phyloP scores from a whole-genome alignment of 2,329 filamentous ascomycete genomes.

The Daldinia sp. region DNA sequence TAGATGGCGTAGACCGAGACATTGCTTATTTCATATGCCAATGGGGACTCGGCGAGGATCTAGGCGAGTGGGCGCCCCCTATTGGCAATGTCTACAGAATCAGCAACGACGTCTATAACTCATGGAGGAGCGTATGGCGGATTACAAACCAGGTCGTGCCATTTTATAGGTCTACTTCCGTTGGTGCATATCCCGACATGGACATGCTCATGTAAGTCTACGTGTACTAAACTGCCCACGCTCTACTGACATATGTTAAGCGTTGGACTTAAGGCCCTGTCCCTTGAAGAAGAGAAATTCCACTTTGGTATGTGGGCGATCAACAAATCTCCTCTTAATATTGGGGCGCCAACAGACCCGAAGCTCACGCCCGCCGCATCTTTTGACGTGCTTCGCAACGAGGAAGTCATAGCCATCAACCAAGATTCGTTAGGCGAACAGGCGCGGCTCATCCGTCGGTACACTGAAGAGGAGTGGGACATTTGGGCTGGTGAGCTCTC shows the following conservation, averaged over 20 bases:
- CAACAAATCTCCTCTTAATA: constrained; percentile 63
- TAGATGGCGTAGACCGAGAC: constrained; percentile 56
- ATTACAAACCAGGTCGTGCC: constrained; percentile 65
- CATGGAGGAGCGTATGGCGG: constrained; percentile 64
- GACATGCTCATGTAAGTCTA: constrained; percentile 63
- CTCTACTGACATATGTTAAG: constrained; percentile 43
- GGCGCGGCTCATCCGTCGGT: constrained; percentile 62
- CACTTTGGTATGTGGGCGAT: constrained; percentile 67
- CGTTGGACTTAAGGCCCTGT: constrained; percentile 61
- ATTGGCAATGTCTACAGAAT: constrained; percentile 64
- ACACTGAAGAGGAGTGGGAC: constrained; percentile 63
- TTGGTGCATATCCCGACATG: constrained; percentile 64
- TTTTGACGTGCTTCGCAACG: constrained; percentile 60
- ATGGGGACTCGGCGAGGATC: constrained; percentile 63
- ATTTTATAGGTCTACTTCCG: constrained; percentile 57
- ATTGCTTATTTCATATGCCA: constrained; percentile 65
- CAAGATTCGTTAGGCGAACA: constrained; percentile 66
- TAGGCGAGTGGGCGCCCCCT: constrained; percentile 60
- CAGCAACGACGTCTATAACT: constrained; percentile 65
- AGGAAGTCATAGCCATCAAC: constrained; percentile 68
- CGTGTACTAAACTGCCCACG: background rate
- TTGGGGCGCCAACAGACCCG: constrained; percentile 59
- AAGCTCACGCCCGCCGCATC: constrained; percentile 55
- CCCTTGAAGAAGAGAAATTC: constrained; percentile 61
- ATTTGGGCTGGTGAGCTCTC: constrained; percentile 64